Evolutionary conservation across 208 protist species (phyloP).

Genomic region (Acanthamoeba healyi): DNA sequence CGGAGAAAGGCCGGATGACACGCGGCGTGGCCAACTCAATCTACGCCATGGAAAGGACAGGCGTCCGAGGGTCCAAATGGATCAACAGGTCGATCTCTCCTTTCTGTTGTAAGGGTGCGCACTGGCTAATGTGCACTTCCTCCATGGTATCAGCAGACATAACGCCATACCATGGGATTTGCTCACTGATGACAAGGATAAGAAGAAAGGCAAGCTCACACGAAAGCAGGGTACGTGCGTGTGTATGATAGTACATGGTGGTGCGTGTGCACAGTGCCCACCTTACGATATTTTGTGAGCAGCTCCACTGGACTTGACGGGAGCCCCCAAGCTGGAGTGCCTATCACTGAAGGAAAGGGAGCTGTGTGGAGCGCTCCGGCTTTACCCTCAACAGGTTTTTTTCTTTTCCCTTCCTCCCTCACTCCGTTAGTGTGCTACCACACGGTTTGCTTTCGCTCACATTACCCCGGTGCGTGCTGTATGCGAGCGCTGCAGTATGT

Average conservation of each 20-base stretch:
- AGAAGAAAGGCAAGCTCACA: background rate
- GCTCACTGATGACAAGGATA: constrained; percentile 13
- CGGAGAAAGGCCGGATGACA: constrained; percentile 20
- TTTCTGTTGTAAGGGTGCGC: background rate
- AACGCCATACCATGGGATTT: constrained; percentile 8
- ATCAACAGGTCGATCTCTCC: background rate
- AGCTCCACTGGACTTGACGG: constrained; percentile 45
- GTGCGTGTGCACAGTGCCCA: background rate
- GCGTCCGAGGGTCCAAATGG: constrained; percentile 23
- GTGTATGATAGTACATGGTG: no score
- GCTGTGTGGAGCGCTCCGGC: background rate
- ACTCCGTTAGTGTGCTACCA: no score
- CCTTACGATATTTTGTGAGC: background rate
- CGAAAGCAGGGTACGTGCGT: constrained; percentile 42
- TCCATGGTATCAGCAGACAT: background rate
- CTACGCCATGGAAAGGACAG: constrained; percentile 13
- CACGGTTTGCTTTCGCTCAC: background rate
- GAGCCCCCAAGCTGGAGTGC: background rate
- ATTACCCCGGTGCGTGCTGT: no score
- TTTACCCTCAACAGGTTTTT: constrained; percentile 29
- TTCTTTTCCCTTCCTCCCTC: background rate
- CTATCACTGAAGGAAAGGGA: constrained; percentile 21
- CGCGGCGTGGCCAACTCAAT: background rate
- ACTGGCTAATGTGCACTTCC: background rate
- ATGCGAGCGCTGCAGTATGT: background rate